Conservation (phyloP, 2,329 filamentous ascomycete genomes). For the Botrytis byssoidea region DNA sequence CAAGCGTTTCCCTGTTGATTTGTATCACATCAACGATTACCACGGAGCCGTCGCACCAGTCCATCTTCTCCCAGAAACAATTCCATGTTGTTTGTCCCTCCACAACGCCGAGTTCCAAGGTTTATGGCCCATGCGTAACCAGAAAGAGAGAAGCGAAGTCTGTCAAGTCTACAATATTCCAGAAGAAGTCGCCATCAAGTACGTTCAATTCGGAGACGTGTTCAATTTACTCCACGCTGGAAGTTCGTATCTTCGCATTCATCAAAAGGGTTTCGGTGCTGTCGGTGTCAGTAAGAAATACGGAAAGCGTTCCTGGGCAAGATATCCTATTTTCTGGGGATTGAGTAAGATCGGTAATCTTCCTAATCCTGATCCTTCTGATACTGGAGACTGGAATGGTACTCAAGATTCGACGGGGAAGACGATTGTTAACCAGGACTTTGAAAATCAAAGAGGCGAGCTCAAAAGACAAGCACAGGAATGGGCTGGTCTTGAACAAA, state of each 20-base stretch:
- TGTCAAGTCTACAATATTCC: slow-evolving; percentile 63
- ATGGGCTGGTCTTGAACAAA: slow-evolving; percentile 63
- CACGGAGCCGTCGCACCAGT: slow-evolving; percentile 62
- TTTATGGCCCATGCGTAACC: slow-evolving; percentile 64
- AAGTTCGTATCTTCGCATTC: slow-evolving; percentile 63
- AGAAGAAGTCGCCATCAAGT: slow-evolving; percentile 54
- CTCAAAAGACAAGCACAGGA: slow-evolving; percentile 62
- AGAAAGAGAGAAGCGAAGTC: slow-evolving; percentile 60
- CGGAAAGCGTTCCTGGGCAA: slow-evolving; percentile 62
- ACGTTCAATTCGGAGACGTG: slow-evolving; percentile 67
- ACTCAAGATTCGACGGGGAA: slow-evolving; percentile 45
- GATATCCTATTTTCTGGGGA: slow-evolving; percentile 67
- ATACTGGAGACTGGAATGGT: slow-evolving; percentile 57
- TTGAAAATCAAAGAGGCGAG: slow-evolving; percentile 52
- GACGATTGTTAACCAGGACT: slow-evolving; percentile 54
- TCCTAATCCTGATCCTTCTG: slow-evolving; percentile 65
- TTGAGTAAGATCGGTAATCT: slow-evolving; percentile 67
- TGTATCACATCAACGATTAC: slow-evolving; percentile 68
- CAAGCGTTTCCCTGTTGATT: slow-evolving; percentile 59
- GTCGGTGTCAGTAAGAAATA: slow-evolving; percentile 69
- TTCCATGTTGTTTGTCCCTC: slow-evolving; percentile 62
- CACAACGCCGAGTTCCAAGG: slow-evolving; percentile 71
- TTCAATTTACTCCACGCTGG: slow-evolving; percentile 65
- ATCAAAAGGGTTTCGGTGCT: slow-evolving; percentile 66
- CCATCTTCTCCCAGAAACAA: slow-evolving; percentile 59